Conservation (phyloP, 164 flowering plant species). For the Umbilicus rupestris region DNA sequence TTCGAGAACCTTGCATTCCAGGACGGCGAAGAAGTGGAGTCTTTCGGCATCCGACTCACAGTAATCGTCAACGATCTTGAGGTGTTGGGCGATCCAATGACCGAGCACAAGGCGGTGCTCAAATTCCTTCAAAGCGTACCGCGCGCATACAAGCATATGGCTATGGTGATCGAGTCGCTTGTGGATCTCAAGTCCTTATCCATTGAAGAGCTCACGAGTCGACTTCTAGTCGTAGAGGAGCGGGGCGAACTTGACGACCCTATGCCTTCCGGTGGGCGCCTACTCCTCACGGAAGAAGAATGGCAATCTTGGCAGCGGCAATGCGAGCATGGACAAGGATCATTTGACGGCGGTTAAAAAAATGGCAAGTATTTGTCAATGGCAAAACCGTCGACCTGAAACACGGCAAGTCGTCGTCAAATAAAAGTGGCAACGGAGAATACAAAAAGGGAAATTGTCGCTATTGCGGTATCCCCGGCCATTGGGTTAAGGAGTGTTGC, state of each 20-base stretch:
- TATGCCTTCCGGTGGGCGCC: not conserved
- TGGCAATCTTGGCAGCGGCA: not conserved
- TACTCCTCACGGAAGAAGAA: not conserved
- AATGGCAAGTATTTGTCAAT: no score
- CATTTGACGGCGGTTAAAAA: no score
- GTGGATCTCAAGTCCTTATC: not conserved
- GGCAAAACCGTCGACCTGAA: no score
- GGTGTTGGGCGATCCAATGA: not conserved
- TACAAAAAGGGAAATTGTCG: not conserved
- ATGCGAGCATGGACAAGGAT: no score
- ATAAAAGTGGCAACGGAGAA: no score
- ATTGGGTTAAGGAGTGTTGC: not conserved
- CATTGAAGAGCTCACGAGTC: not conserved
- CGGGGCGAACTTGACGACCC: not conserved
- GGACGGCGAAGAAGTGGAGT: not conserved
- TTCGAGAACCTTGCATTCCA: not conserved
- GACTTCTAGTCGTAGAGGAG: not conserved
- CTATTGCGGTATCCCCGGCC: not conserved
- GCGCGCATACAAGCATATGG: not conserved
- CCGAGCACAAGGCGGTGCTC: not conserved
- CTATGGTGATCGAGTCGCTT: not conserved
- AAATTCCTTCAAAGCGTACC: not conserved
- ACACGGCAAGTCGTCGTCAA: no score
- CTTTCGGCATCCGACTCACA: not conserved
- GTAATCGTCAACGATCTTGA: not conserved